A percentile compares a stretch with the other conserved stretches of the same genome.
Evolutionary conservation across 257 asterid species (phyloP).

Genomic region (Cruciata laevipes): DNA sequence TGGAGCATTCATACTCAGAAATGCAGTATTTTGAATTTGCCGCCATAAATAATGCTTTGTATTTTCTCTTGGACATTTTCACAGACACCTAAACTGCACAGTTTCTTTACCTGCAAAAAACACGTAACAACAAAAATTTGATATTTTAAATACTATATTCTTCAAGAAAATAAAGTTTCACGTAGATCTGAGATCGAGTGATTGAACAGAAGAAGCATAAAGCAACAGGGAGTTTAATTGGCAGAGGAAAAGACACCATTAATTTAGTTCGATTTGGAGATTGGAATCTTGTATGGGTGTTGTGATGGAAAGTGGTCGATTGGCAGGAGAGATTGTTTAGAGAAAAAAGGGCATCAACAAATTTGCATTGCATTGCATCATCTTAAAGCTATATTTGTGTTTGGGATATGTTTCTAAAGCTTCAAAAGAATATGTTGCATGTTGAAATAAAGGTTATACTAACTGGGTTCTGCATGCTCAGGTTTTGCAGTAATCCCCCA

Average conservation of each 20-base stretch:
- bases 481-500: neutral
- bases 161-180: no score
- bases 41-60: neutral
- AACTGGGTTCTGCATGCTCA: neutral
- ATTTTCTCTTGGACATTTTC: neutral
- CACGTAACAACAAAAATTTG: no score
- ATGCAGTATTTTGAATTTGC: conserved; percentile 1
- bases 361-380: neutral
- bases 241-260: neutral
- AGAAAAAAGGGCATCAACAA: neutral
- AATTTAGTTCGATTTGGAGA: neutral
- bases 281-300: conserved; percentile 1
- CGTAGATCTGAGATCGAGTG: neutral
- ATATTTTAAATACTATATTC: no score
- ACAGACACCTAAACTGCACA: neutral
- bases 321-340: conserved; percentile 3
- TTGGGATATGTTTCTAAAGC: neutral
- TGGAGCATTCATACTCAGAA: conserved; percentile 1
- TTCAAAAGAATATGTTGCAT: neutral
- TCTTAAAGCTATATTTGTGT: neutral
- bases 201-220: neutral
- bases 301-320: conserved; percentile 11
- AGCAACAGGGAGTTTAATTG: neutral
- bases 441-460: neutral
- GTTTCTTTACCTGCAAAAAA: neutral